A percentile compares a stretch with the other conserved stretches of the same genome.
Evolutionary conservation across 495 filamentous ascomycete genomes (phyloP).

Genomic region (Acidiella bohemica): DNA sequence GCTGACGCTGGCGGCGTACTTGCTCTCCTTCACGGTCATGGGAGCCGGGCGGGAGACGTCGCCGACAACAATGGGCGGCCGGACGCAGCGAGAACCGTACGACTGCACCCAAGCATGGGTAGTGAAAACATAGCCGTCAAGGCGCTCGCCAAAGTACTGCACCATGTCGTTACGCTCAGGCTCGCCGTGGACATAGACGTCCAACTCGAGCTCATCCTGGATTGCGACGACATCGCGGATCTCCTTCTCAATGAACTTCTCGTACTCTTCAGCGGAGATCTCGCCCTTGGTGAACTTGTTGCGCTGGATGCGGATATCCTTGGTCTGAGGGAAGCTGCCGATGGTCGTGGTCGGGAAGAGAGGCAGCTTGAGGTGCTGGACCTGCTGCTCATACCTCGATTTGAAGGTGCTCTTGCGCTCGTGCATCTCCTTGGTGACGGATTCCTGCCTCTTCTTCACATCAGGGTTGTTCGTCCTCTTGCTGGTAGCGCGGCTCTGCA

Average conservation of each 20-base stretch:
- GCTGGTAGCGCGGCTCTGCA: slow-evolving; percentile 77
- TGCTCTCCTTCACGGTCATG: slow-evolving; percentile 99
- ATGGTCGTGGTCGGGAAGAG: slow-evolving; percentile 98
- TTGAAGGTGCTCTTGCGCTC: slow-evolving; percentile 83
- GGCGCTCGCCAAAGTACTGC: slow-evolving; percentile 96
- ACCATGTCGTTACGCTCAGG: slow-evolving; percentile 99
- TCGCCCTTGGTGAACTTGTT: slow-evolving; percentile 98
- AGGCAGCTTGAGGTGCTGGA: slow-evolving; percentile 76
- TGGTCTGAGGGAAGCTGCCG: slow-evolving; percentile 97
- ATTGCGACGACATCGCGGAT: slow-evolving; percentile 84
- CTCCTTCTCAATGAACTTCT: slow-evolving; percentile 97
- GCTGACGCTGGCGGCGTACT: slow-evolving; percentile 90
- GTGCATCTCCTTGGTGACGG: slow-evolving; percentile 72
- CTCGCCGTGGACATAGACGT: slow-evolving; percentile 96
- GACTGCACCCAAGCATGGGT: slow-evolving; percentile 97
- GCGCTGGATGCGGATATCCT: slow-evolving; percentile 87
- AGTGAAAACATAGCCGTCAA: slow-evolving; percentile 96
- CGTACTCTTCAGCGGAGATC: slow-evolving; percentile 81
- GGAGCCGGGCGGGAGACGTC: slow-evolving; percentile 90
- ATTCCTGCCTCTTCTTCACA: slow-evolving; percentile 87
- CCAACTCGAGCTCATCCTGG: slow-evolving; percentile 92
- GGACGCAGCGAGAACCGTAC: slow-evolving; percentile 95
- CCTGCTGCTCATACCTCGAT: slow-evolving; percentile 67
- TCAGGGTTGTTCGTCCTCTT: slow-evolving; percentile 89
- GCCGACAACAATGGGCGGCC: slow-evolving; percentile 94